Evolutionary conservation across 2,329 filamentous ascomycete genomes (phyloP).

Genomic region (Stachybotrys echinatus): DNA sequence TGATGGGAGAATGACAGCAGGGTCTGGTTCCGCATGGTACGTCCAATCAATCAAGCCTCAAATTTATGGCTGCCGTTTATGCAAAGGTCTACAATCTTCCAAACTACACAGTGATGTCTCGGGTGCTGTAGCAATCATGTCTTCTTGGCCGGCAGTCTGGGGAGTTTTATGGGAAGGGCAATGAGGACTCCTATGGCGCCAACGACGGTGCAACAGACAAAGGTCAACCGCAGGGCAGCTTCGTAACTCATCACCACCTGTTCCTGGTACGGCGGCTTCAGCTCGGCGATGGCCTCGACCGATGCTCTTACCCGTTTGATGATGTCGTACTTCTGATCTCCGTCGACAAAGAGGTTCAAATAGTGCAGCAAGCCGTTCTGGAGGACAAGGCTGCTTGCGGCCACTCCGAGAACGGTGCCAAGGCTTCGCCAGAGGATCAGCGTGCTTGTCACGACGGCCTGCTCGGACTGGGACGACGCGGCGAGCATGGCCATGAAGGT

Average conservation of each 20-base stretch:
- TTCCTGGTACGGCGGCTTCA: slow-evolving; percentile 40
- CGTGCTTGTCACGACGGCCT: slow-evolving; percentile 66
- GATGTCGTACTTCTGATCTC: slow-evolving; percentile 50
- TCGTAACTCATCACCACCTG: slow-evolving; percentile 54
- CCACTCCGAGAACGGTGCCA: slow-evolving; percentile 69
- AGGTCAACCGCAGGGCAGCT: slow-evolving; percentile 42
- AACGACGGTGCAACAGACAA: slow-evolving; percentile 37
- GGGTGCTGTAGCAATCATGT: neutral
- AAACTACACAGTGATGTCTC: neutral
- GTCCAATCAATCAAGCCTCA: neutral
- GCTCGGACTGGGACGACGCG: slow-evolving; percentile 52
- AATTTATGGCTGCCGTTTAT: neutral
- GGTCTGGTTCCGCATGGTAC: neutral
- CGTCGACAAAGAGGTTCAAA: slow-evolving; percentile 53
- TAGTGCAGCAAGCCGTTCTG: slow-evolving; percentile 64
- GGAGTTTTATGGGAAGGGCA: slow-evolving; percentile 48
- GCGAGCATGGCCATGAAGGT: slow-evolving; percentile 60
- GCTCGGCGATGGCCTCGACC: slow-evolving; percentile 45
- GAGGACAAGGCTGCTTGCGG: slow-evolving; percentile 64
- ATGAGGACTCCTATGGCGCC: slow-evolving; percentile 42
- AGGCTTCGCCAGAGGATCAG: slow-evolving; percentile 67
- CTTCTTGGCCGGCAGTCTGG: slow-evolving; percentile 41
- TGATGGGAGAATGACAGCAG: neutral
- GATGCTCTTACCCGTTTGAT: slow-evolving; percentile 46
- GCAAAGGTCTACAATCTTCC: neutral